Percentiles rank a stretch among this genome's conserved stretches.
Conservation (phyloP, 1,284 basidiomycete genomes). For the Jaminaea rosea region DNA sequence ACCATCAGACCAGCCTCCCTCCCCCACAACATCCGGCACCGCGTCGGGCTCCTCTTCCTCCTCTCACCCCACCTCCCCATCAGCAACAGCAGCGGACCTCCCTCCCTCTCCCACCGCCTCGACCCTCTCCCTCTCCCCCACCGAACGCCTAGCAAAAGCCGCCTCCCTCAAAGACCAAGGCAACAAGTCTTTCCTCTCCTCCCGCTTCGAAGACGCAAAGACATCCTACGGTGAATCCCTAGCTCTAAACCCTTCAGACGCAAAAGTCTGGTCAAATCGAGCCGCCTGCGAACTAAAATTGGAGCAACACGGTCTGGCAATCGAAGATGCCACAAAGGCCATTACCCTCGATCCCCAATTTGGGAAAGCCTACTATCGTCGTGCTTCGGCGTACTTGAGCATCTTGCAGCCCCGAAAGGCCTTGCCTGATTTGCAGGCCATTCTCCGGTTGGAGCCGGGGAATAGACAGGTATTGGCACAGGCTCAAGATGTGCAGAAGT, state of each 20-base stretch:
- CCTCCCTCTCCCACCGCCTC: constrained; percentile 24
- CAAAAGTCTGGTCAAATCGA: constrained; percentile 37
- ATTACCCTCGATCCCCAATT: constrained; percentile 82
- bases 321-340: constrained; percentile 56
- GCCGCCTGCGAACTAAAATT: constrained; percentile 46
- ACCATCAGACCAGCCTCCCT: background rate
- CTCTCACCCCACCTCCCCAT: constrained; percentile 6
- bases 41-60: too few species aligned
- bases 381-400: constrained; percentile 83
- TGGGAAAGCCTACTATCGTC: constrained; percentile 83
- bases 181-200: constrained; percentile 35
- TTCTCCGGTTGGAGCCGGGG: constrained; percentile 74
- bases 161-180: constrained; percentile 31
- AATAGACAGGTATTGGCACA: constrained; percentile 74
- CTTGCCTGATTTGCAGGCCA: constrained; percentile 46
- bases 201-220: constrained; percentile 35
- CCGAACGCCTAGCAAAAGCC: constrained; percentile 24
- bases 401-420: constrained; percentile 54
- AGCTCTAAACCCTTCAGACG: constrained; percentile 30
- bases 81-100: constrained; percentile 31
- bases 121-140: constrained; percentile 18
- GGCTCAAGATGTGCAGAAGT: constrained; percentile 78
- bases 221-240: constrained; percentile 35
- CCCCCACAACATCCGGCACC: too few species aligned
- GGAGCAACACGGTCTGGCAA: constrained; percentile 44